Conservation (phyloP, 371 early-diverging fungal species). For the Mortierella sp. region DNA sequence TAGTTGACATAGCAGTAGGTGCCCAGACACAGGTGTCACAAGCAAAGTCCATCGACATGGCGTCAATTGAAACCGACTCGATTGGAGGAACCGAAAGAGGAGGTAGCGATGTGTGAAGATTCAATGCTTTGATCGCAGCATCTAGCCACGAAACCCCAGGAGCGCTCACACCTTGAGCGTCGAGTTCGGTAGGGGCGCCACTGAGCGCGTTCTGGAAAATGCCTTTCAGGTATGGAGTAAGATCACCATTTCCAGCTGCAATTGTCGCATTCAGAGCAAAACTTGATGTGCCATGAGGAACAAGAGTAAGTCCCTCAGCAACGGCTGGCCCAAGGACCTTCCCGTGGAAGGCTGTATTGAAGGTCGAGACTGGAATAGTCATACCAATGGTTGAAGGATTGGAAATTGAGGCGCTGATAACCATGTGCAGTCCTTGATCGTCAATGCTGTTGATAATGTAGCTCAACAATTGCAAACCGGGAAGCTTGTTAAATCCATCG, state of each 20-base stretch:
- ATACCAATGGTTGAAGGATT: slow-evolving; percentile 59
- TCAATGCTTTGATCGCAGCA: slow-evolving; percentile 34
- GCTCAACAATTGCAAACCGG: slow-evolving; percentile 11
- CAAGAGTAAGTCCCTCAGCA: slow-evolving; percentile 23
- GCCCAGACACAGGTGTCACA: slow-evolving; percentile 17
- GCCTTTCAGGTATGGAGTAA: slow-evolving; percentile 18
- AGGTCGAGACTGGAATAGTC: slow-evolving; percentile 46
- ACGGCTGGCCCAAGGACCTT: slow-evolving; percentile 45
- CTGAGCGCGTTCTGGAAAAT: slow-evolving; percentile 45
- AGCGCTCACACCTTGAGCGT: slow-evolving; percentile 36
- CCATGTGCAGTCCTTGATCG: slow-evolving; percentile 45
- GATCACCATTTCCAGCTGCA: slow-evolving; percentile 20
- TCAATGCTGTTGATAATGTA: slow-evolving; percentile 41
- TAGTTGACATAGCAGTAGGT: slow-evolving; percentile 19
- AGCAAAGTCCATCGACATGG: slow-evolving; percentile 44
- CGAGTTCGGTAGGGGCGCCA: slow-evolving; percentile 23
- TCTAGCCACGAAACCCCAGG: slow-evolving; percentile 49
- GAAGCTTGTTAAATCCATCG: slow-evolving; percentile 61
- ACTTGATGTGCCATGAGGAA: slow-evolving; percentile 36
- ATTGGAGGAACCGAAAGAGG: slow-evolving; percentile 19
- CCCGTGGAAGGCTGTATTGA: slow-evolving; percentile 39
- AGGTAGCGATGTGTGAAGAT: slow-evolving; percentile 19
- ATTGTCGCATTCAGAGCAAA: slow-evolving; percentile 47
- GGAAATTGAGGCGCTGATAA: slow-evolving; percentile 31
- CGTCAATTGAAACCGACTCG: slow-evolving; percentile 45